phyloP scores from a whole-genome alignment of 352 stramenopile genomes.

The Phytophthora cactorum region DNA sequence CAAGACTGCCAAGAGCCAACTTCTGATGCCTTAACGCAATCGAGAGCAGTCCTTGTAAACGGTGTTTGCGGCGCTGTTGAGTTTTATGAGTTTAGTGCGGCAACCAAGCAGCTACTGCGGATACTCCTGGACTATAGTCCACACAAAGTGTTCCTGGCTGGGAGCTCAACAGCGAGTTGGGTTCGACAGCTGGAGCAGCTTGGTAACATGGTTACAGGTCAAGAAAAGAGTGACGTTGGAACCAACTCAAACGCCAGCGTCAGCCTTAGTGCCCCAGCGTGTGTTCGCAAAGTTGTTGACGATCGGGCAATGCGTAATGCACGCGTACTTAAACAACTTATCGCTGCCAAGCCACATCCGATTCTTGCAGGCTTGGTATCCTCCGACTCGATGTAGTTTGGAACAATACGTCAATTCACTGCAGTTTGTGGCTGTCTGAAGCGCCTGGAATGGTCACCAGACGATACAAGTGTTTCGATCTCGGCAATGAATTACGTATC shows the following conservation, averaged over 20 bases:
- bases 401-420: background rate
- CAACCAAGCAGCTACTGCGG: slow-evolving; percentile 37
- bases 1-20: background rate
- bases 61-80: slow-evolving; percentile 63
- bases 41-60: slow-evolving; percentile 45
- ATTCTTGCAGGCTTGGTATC: slow-evolving; percentile 29
- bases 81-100: slow-evolving; percentile 53
- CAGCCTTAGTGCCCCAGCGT: background rate
- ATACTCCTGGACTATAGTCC: slow-evolving; percentile 14
- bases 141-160: slow-evolving; percentile 35
- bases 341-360: slow-evolving; percentile 52
- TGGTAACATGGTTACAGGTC: background rate
- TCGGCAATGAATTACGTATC: too few relatives aligned
- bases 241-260: background rate
- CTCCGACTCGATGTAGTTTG: slow-evolving; percentile 5
- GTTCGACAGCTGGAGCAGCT: slow-evolving; percentile 24
- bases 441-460: background rate
- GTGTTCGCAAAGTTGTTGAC: slow-evolving; percentile 27
- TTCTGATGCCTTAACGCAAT: background rate
- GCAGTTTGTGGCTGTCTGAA: too few relatives aligned
- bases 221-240: slow-evolving; percentile 2
- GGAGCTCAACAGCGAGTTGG: slow-evolving; percentile 32
- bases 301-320: slow-evolving; percentile 41
- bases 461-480: background rate
- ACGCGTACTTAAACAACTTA: slow-evolving; percentile 41